Conservation (phyloP, 2,329 filamentous ascomycete species). For the Paecilomyces formosus region DNA sequence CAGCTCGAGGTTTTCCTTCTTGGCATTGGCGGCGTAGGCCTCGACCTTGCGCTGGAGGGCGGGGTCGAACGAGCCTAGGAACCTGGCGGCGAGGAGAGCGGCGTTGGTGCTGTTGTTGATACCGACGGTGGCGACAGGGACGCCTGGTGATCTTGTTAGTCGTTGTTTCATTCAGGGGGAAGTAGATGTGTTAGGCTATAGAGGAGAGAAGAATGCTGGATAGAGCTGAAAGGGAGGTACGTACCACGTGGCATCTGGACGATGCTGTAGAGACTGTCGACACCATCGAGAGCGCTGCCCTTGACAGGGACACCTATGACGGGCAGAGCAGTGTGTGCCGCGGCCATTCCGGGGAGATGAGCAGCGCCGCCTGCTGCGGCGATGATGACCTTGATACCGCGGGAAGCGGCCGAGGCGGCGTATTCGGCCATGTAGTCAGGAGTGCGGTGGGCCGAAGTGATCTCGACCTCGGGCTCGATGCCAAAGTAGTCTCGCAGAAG, state of each 20-base stretch:
- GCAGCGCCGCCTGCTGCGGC: conserved; percentile 70
- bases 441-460: conserved; percentile 57
- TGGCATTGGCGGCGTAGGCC: conserved; percentile 34
- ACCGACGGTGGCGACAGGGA: conserved; percentile 67
- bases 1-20: conserved; percentile 33
- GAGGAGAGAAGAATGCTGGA: neutral
- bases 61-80: conserved; percentile 50
- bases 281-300: conserved; percentile 63
- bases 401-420: conserved; percentile 54
- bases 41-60: conserved; percentile 35
- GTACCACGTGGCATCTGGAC: conserved; percentile 64
- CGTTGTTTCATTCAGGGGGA: neutral
- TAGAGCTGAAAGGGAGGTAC: conserved; percentile 14
- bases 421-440: conserved; percentile 63
- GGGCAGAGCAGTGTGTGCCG: conserved; percentile 62
- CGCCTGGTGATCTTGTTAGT: conserved; percentile 41
- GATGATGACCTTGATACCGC: conserved; percentile 66
- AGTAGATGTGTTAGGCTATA: neutral
- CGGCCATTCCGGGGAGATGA: conserved; percentile 67
- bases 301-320: conserved; percentile 74
- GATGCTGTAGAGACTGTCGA: conserved; percentile 65
- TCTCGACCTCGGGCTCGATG: conserved; percentile 38
- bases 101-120: conserved; percentile 78
- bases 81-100: conserved; percentile 61
- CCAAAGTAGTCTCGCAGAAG: conserved; percentile 36